These are phyloP conservation scores for Theobroma grandiflorum DNA, from an alignment of 441 rosid species.

Conservation along the genomic window DNA sequence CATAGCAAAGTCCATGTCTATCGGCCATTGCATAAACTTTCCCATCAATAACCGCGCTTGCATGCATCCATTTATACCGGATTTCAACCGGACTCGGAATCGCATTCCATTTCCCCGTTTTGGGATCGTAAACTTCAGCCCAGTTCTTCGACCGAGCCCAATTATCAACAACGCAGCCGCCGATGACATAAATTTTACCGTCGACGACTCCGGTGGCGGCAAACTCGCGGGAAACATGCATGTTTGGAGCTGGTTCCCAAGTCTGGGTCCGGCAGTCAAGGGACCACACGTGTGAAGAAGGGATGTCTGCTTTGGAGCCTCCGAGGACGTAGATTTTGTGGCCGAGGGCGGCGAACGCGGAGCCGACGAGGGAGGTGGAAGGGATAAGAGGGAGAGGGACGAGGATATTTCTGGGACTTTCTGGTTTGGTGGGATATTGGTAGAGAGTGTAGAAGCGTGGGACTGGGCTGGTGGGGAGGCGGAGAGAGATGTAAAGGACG, in stretches of 20 bases:
- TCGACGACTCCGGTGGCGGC: constrained; percentile 74
- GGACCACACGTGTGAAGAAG: constrained; percentile 73
- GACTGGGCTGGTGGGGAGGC: constrained; percentile 45
- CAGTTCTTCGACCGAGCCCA: constrained; percentile 73
- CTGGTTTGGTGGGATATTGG: constrained; percentile 27
- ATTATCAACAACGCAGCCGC: constrained; percentile 81
- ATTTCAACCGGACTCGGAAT: constrained; percentile 58
- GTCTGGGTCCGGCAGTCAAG: constrained; percentile 69
- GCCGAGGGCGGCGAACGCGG: constrained; percentile 62
- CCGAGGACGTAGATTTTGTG: constrained; percentile 69
- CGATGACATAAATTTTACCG: constrained; percentile 72
- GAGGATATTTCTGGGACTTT: constrained; percentile 29
- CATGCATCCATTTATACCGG: constrained; percentile 95
- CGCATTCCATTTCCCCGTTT: constrained; percentile 56
- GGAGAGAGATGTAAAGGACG: constrained; percentile 62
- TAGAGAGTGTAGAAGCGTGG: constrained; percentile 65
- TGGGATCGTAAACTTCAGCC: constrained; percentile 84
- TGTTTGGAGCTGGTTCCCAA: constrained; percentile 61
- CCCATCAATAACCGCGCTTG: constrained; percentile 69
- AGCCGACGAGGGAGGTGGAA: constrained; percentile 54
- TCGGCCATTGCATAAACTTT: constrained; percentile 86
- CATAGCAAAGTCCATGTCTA: constrained; percentile 69
- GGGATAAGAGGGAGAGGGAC: constrained; percentile 66
- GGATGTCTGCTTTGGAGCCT: constrained; percentile 70
- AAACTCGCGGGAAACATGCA: constrained; percentile 79